These are phyloP conservation scores for Pterula multifida DNA, from an alignment of 1,284 basidiomycete genomes.

Conservation along the genomic window DNA sequence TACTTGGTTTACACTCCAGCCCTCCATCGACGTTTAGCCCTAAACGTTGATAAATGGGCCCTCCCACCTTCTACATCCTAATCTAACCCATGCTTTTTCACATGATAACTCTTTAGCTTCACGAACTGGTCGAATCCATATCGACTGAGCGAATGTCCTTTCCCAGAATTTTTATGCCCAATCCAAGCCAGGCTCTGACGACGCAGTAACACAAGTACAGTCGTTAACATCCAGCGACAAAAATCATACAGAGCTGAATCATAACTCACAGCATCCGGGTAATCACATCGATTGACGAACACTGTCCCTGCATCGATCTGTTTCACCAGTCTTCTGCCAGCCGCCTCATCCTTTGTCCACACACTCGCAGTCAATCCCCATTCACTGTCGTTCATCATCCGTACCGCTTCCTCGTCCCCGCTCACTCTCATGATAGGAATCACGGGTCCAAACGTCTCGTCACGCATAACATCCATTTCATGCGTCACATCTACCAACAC, in stretches of 20 bases:
- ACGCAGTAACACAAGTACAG: not conserved
- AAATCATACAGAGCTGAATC: not conserved
- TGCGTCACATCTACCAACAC: slow-evolving; percentile 85
- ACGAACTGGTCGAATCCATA: slow-evolving; percentile 36
- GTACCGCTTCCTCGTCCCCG: slow-evolving; percentile 76
- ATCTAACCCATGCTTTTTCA: not conserved
- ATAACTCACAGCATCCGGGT: not conserved
- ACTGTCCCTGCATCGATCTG: slow-evolving; percentile 84
- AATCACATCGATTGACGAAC: slow-evolving; percentile 66
- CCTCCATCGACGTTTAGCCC: no score
- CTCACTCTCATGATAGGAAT: slow-evolving; percentile 85
- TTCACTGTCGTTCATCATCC: slow-evolving; percentile 91
- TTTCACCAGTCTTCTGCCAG: slow-evolving; percentile 62
- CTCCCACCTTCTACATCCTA: no score
- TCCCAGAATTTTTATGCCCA: slow-evolving; percentile 86
- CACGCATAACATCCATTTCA: slow-evolving; percentile 88
- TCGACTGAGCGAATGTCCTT: slow-evolving; percentile 81
- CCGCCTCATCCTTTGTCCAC: slow-evolving; percentile 74
- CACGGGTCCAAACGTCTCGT: slow-evolving; percentile 85
- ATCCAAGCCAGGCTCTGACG: slow-evolving; percentile 80
- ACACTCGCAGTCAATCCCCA: slow-evolving; percentile 90
- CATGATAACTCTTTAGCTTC: slow-evolving; percentile 1
- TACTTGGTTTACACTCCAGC: no score
- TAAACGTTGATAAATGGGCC: no score
- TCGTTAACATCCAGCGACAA: not conserved